Evolutionary conservation across 441 rosid species (phyloP).

Genomic region (Erodium trifolium): DNA sequence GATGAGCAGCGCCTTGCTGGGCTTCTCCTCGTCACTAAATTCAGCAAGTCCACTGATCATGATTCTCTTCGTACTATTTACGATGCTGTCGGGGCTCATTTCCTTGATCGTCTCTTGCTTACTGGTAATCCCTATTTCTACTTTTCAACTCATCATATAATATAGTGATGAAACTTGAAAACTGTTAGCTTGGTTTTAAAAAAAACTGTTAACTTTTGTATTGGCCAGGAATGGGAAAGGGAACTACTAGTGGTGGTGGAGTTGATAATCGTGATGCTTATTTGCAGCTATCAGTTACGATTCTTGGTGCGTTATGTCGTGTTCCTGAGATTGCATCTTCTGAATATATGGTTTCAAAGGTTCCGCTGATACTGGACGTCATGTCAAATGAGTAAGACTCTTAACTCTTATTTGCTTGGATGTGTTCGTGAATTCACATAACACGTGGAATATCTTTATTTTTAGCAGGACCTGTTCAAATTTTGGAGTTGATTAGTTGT

Average conservation of each 20-base stretch:
- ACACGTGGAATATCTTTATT: not conserved
- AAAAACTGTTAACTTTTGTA: not conserved
- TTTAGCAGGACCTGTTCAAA: not conserved
- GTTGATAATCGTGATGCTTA: constrained; percentile 54
- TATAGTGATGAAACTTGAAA: not conserved
- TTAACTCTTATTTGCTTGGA: not conserved
- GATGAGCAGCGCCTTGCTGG: constrained; percentile 97
- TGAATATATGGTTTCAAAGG: constrained; percentile 54
- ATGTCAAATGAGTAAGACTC: constrained; percentile 46
- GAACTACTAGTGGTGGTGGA: constrained; percentile 30
- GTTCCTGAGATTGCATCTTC: constrained; percentile 70
- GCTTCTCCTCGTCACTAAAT: constrained; percentile 72
- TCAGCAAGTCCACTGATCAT: constrained; percentile 53
- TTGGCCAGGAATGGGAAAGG: constrained; percentile 39
- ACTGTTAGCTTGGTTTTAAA: not conserved
- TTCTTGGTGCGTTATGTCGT: constrained; percentile 76
- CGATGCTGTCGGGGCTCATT: constrained; percentile 37
- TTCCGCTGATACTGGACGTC: constrained; percentile 56
- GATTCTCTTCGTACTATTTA: constrained; percentile 18
- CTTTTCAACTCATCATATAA: not conserved
- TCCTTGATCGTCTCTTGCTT: constrained; percentile 65
- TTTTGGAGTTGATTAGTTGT: not conserved
- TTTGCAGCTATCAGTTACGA: constrained; percentile 58
- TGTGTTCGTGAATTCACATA: not conserved
- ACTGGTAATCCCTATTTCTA: constrained; percentile 41